Conservation (phyloP, 371 early-diverging fungal species). For the Lichtheimia corymbifera region DNA sequence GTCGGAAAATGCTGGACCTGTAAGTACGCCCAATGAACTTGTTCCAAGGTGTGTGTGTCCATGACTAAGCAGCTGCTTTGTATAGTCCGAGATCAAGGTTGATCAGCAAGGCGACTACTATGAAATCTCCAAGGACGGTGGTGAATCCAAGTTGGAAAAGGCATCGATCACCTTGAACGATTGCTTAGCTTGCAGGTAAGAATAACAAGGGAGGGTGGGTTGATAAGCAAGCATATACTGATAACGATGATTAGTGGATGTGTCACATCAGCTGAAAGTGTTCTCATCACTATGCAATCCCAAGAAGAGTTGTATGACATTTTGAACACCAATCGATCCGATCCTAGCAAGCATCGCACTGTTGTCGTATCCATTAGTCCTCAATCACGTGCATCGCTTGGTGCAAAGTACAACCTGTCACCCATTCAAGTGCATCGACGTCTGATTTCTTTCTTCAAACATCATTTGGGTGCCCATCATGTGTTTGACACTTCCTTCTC, state of each 20-base stretch:
- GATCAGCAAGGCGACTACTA: slow-evolving; percentile 70
- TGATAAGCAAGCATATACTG: neutral
- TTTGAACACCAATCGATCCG: slow-evolving; percentile 66
- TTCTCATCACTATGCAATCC: slow-evolving; percentile 89
- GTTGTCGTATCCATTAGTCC: slow-evolving; percentile 86
- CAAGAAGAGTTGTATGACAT: slow-evolving; percentile 83
- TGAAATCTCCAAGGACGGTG: slow-evolving; percentile 87
- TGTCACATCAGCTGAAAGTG: slow-evolving; percentile 95
- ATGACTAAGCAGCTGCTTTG: slow-evolving; percentile 15
- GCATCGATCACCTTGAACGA: slow-evolving; percentile 91
- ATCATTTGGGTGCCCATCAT: slow-evolving; percentile 75
- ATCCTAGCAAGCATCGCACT: slow-evolving; percentile 49
- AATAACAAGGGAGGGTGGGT: neutral
- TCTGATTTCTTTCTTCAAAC: slow-evolving; percentile 66
- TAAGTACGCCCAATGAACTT: slow-evolving; percentile 22
- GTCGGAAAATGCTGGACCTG: slow-evolving; percentile 46
- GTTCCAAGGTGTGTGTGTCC: neutral
- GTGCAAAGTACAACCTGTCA: slow-evolving; percentile 77
- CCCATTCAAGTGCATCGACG: slow-evolving; percentile 61
- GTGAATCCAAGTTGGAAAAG: slow-evolving; percentile 76
- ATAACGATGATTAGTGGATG: slow-evolving; percentile 72
- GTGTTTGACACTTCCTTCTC: slow-evolving; percentile 90
- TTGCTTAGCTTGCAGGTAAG: slow-evolving; percentile 95
- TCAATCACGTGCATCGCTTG: slow-evolving; percentile 91
- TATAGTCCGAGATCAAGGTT: slow-evolving; percentile 65